Conservation (phyloP, 1,284 basidiomycete genomes). For the Puccinia coronata region DNA sequence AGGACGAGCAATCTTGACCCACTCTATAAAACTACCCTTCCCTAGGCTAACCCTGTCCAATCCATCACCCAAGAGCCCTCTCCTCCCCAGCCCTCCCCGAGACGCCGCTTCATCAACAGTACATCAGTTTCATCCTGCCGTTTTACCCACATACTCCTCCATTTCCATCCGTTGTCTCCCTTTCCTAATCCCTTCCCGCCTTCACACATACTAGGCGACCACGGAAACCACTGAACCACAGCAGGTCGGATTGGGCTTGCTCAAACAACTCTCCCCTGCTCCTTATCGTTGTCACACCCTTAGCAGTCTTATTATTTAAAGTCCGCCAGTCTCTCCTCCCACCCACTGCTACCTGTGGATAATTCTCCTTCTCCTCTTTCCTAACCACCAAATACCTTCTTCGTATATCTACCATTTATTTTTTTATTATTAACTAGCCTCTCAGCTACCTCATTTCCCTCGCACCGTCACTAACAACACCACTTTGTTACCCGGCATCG, state of each 20-base stretch:
- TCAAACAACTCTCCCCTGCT: background rate
- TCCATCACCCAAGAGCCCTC: background rate
- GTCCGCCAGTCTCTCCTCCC: background rate
- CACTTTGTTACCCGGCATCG: background rate
- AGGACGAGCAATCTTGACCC: too few species aligned
- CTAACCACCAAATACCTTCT: background rate
- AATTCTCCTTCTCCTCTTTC: background rate
- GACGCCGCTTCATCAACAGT: conserved; percentile 4
- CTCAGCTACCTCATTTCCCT: too few species aligned
- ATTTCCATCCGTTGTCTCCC: conserved; percentile 10
- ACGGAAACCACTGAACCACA: background rate
- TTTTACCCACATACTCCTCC: conserved; percentile 15
- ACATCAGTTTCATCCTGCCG: conserved; percentile 4
- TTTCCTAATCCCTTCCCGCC: background rate
- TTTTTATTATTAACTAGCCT: background rate
- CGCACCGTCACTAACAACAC: background rate
- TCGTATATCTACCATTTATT: background rate
- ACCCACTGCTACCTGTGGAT: background rate
- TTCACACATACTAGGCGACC: too few species aligned
- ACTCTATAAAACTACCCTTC: background rate
- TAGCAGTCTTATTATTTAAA: conserved; percentile 22
- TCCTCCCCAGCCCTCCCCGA: conserved; percentile 15
- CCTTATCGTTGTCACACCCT: background rate
- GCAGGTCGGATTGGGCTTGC: background rate
- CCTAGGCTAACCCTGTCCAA: conserved; percentile 4